Evolutionary conservation across 1,284 basidiomycete genomes (phyloP).

Genomic region (Cryptococcus jaspeensis): DNA sequence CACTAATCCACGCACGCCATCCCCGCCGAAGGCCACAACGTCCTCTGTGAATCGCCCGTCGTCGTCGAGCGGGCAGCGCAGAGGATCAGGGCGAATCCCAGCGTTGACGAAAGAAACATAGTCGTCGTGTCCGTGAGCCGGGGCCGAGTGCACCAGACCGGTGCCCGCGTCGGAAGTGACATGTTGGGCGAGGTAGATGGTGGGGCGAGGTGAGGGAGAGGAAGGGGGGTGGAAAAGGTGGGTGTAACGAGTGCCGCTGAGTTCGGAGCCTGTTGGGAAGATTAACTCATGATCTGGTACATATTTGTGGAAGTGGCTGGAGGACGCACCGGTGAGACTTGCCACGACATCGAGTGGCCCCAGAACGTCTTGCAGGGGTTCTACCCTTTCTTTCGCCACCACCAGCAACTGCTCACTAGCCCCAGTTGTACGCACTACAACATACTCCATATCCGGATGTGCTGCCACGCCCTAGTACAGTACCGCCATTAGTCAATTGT

Average conservation of each 20-base stretch:
- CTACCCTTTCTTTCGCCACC: slow-evolving; percentile 69
- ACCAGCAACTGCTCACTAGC: slow-evolving; percentile 55
- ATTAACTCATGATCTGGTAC: background rate
- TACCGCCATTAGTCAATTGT: background rate
- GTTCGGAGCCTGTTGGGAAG: slow-evolving; percentile 57
- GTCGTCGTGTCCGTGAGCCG: slow-evolving; percentile 93
- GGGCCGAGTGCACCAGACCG: slow-evolving; percentile 92
- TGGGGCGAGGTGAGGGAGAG: slow-evolving; percentile 56
- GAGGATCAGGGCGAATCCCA: slow-evolving; percentile 39
- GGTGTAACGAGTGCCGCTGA: slow-evolving; percentile 66
- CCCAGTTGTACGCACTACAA: slow-evolving; percentile 56
- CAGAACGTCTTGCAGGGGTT: slow-evolving; percentile 58
- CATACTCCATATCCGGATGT: slow-evolving; percentile 70
- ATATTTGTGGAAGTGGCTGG: background rate
- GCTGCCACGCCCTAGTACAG: slow-evolving; percentile 75
- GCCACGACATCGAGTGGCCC: slow-evolving; percentile 57
- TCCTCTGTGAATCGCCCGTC: slow-evolving; percentile 70
- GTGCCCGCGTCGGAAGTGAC: slow-evolving; percentile 90
- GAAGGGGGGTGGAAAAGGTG: slow-evolving; percentile 63
- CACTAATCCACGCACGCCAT: slow-evolving; percentile 45
- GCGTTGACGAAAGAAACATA: slow-evolving; percentile 66
- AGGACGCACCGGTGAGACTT: slow-evolving; percentile 57
- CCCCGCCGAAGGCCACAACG: slow-evolving; percentile 56
- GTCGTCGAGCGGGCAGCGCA: slow-evolving; percentile 74
- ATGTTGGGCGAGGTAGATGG: slow-evolving; percentile 58